A percentile compares a stretch with the other conserved stretches of the same genome.
Conservation (phyloP, 148 eudicot genomes). For the Agrostemma githago region DNA sequence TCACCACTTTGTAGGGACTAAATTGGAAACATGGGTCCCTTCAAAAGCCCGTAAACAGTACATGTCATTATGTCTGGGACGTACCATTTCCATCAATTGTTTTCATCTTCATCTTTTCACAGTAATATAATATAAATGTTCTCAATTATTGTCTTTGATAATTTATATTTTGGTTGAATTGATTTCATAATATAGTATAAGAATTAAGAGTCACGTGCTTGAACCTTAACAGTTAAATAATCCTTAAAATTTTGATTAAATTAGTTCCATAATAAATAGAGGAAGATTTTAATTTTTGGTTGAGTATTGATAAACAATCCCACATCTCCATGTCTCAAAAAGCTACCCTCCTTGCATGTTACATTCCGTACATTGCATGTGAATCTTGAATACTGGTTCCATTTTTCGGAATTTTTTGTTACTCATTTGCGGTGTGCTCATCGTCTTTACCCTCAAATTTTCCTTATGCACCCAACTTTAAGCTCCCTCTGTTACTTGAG, state of each 20-base stretch:
- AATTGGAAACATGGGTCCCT: constrained; percentile 16
- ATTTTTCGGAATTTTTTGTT: neutral
- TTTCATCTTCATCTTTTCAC: no score
- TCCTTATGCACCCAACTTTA: neutral
- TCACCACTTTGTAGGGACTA: constrained; percentile 23
- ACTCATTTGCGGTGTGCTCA: neutral
- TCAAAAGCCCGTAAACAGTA: constrained; percentile 7
- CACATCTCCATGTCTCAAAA: constrained; percentile 29
- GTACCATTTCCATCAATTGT: no score
- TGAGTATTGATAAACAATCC: constrained; percentile 12
- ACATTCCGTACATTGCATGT: constrained; percentile 29
- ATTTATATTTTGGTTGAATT: no score
- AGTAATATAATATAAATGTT: no score
- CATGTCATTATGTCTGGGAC: constrained; percentile 15
- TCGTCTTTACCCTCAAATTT: neutral
- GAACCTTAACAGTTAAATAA: no score
- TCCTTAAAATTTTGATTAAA: neutral
- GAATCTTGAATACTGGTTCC: neutral
- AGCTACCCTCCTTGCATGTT: constrained; percentile 25
- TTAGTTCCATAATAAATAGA: neutral
- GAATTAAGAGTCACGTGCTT: no score
- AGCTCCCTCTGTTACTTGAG: no score
- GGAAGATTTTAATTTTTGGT: neutral
- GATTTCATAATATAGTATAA: no score
- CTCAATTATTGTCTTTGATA: no score